These are phyloP conservation scores for Cyclotella baltica DNA, from an alignment of 108 stramenopile genomes.

Conservation along the genomic window DNA sequence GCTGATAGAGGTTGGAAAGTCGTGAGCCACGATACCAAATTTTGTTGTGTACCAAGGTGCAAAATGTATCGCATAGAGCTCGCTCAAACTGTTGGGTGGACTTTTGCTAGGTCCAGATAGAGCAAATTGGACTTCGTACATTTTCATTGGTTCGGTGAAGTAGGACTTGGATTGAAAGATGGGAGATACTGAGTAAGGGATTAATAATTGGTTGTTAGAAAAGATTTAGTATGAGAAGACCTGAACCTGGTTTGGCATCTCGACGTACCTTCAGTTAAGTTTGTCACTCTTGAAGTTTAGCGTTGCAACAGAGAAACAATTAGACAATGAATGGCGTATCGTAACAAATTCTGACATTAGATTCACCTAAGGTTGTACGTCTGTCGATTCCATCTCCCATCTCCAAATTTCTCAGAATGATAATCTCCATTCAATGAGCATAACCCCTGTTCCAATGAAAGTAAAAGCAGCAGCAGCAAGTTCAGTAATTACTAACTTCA, in stretches of 20 bases:
- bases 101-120: constrained; percentile 28
- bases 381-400: constrained; percentile 42
- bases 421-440: constrained; percentile 44
- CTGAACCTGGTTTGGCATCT: background rate
- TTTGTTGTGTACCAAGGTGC: constrained; percentile 24
- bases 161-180: constrained; percentile 45
- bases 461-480: background rate
- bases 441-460: constrained; percentile 31
- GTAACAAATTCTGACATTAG: background rate
- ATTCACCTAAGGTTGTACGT: constrained; percentile 32
- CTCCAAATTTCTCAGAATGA: constrained; percentile 32
- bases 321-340: background rate
- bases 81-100: constrained; percentile 41
- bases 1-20: constrained; percentile 43
- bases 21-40: constrained; percentile 50
- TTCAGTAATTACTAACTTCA: no score
- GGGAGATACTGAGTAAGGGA: constrained; percentile 19
- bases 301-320: background rate
- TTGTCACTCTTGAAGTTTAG: constrained; percentile 18
- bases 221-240: background rate
- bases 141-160: constrained; percentile 26
- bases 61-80: constrained; percentile 47
- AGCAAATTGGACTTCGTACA: constrained; percentile 54
- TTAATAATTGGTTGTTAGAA: background rate
- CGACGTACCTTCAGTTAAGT: constrained; percentile 35